These are phyloP conservation scores for Golovinomyces cichoracearum DNA, from an alignment of 2,329 filamentous ascomycete genomes.

Conservation along the genomic window DNA sequence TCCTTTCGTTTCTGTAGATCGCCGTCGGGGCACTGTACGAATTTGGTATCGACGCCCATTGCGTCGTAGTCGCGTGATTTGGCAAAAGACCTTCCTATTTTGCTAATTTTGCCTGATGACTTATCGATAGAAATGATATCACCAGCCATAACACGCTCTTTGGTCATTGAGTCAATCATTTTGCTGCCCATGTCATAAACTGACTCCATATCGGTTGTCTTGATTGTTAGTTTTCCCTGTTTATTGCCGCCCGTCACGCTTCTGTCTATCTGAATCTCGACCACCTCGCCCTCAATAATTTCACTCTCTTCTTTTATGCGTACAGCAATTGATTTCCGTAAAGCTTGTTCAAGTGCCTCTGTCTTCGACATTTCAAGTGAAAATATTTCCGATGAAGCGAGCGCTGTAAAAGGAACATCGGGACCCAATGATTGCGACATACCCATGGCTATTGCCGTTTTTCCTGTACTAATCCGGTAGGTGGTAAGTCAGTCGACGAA, in stretches of 20 bases:
- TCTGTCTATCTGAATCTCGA: conserved; percentile 94
- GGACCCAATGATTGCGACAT: conserved; percentile 89
- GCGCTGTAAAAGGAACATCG: conserved; percentile 88
- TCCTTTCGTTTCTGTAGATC: conserved; percentile 94
- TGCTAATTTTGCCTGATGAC: conserved; percentile 91
- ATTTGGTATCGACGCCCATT: conserved; percentile 96
- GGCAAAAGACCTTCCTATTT: conserved; percentile 82
- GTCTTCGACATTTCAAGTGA: conserved; percentile 99
- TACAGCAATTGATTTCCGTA: conserved; percentile 92
- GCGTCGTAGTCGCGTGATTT: conserved; percentile 94
- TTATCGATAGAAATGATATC: conserved; percentile 98
- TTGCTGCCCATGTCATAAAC: conserved; percentile 99
- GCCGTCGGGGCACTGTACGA: conserved; percentile 88
- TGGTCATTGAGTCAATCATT: conserved; percentile 99
- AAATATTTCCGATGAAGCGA: conserved; percentile 92
- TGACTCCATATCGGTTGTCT: conserved; percentile 98
- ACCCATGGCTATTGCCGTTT: conserved; percentile 95
- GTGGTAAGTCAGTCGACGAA: not conserved
- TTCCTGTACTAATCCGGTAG: conserved; percentile 47
- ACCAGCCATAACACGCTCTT: conserved; percentile 94
- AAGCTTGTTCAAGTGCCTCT: conserved; percentile 92
- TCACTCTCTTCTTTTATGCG: conserved; percentile 97
- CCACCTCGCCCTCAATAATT: conserved; percentile 96
- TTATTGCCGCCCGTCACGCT: conserved; percentile 92
- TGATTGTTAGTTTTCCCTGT: conserved; percentile 96